Evolutionary conservation across 228 moss, liverwort and hornwort species (phyloP).

Genomic region (Sphagnum magellanicum): DNA sequence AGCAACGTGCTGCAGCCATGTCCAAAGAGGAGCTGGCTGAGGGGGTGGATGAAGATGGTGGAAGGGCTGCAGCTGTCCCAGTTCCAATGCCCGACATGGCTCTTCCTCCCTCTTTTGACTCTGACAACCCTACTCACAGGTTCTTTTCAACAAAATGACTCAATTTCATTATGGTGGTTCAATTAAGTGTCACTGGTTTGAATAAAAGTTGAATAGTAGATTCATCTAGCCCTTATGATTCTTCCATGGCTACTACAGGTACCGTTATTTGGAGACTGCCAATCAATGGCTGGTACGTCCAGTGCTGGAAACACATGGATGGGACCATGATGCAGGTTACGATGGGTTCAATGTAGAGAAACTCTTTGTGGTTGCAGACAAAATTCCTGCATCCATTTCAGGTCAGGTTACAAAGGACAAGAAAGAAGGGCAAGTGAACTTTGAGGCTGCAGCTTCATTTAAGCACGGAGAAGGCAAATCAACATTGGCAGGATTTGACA

Average conservation of each 20-base stretch:
- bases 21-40: slow-evolving; percentile 53
- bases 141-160: slow-evolving; percentile 5
- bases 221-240: too few relatives aligned
- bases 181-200: not conserved
- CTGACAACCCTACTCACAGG: slow-evolving; percentile 89
- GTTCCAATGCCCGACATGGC: slow-evolving; percentile 98
- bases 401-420: slow-evolving; percentile 95
- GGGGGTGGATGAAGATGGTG: slow-evolving; percentile 63
- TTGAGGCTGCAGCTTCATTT: slow-evolving; percentile 76
- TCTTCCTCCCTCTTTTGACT: slow-evolving; percentile 91
- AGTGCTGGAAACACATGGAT: slow-evolving; percentile 88
- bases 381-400: slow-evolving; percentile 68
- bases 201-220: not conserved
- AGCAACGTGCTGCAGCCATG: slow-evolving; percentile 68
- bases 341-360: slow-evolving; percentile 90
- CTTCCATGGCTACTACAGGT: slow-evolving; percentile 29
- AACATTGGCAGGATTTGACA: slow-evolving; percentile 68
- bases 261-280: slow-evolving; percentile 82
- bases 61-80: slow-evolving; percentile 70
- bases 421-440: slow-evolving; percentile 76
- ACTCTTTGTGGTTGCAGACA: slow-evolving; percentile 60
- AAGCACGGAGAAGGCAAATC: slow-evolving; percentile 87
- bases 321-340: slow-evolving; percentile 95
- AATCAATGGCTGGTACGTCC: slow-evolving; percentile 97
- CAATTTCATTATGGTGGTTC: not conserved